Evolutionary conservation across 2,329 filamentous ascomycete genomes (phyloP).

Genomic region (Phaeophleospora eucalypticola): DNA sequence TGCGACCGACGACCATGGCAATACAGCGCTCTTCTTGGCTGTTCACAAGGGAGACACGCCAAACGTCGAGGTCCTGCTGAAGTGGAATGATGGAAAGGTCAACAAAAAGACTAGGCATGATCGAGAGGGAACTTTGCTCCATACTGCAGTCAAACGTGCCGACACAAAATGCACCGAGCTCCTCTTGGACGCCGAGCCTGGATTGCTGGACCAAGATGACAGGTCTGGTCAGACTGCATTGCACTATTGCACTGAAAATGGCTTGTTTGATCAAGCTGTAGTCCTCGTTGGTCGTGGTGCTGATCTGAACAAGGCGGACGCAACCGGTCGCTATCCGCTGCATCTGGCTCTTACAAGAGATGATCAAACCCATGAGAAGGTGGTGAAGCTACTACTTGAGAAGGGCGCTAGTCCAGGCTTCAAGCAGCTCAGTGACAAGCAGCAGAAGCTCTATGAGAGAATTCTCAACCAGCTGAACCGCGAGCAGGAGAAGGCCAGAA

Average conservation of each 20-base stretch:
- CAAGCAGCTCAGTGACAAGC: neutral
- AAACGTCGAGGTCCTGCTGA: neutral
- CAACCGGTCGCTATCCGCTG: neutral
- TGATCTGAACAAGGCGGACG: neutral
- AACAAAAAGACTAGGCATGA: neutral
- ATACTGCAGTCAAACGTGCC: neutral
- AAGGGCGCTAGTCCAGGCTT: neutral
- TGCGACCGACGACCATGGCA: neutral
- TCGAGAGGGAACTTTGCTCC: neutral
- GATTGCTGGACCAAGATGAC: neutral
- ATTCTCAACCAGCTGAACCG: neutral
- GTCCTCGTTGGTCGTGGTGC: neutral
- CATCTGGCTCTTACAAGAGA: neutral
- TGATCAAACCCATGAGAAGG: neutral
- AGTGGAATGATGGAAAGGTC: neutral
- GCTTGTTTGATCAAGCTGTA: neutral
- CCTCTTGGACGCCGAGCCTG: neutral
- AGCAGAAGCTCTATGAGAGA: neutral
- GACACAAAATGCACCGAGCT: neutral
- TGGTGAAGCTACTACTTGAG: neutral
- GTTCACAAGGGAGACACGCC: neutral
- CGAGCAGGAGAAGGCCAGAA: neutral
- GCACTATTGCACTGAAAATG: neutral
- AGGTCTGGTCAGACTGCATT: neutral
- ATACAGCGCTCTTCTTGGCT: neutral